These are phyloP conservation scores for Fusarium anguioides DNA, from an alignment of 2,329 filamentous ascomycete genomes.

Conservation along the genomic window DNA sequence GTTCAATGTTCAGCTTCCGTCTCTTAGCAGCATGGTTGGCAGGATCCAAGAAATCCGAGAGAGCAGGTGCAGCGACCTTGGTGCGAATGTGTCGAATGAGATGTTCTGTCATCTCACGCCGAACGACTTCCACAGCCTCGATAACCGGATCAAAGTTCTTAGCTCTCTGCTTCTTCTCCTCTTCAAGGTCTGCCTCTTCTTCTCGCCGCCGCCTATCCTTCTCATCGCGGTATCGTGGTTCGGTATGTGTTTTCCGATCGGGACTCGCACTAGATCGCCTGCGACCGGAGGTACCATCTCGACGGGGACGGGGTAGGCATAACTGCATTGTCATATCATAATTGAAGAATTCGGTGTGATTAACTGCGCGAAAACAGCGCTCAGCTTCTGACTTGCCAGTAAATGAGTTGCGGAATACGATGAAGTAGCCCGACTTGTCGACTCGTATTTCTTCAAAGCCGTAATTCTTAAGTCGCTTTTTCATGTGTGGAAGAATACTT, in stretches of 20 bases:
- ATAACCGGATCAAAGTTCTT: constrained; percentile 89
- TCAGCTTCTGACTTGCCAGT: constrained; percentile 83
- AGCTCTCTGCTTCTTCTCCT: constrained; percentile 88
- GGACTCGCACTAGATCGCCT: constrained; percentile 52
- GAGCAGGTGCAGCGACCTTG: constrained; percentile 82
- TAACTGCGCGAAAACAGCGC: constrained; percentile 80
- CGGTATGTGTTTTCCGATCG: constrained; percentile 45
- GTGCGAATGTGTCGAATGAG: constrained; percentile 89
- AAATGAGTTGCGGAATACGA: constrained; percentile 85
- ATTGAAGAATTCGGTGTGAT: constrained; percentile 88
- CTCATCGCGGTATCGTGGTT: constrained; percentile 62
- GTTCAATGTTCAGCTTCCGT: constrained; percentile 80
- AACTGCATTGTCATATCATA: constrained; percentile 93
- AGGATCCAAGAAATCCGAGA: constrained; percentile 86
- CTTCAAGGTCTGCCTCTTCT: constrained; percentile 84
- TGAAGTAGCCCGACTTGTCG: constrained; percentile 89
- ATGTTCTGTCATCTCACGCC: constrained; percentile 85
- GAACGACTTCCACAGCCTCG: constrained; percentile 83
- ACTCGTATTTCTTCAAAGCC: constrained; percentile 83
- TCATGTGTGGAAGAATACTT: constrained; percentile 88
- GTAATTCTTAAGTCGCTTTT: constrained; percentile 87
- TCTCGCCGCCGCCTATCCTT: constrained; percentile 74
- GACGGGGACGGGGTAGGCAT: constrained; percentile 53
- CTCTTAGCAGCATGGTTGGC: constrained; percentile 82
- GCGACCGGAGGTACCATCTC: constrained; percentile 40